Conservation (phyloP, 768 basidiomycete species). For the Boletus eberwhitei region DNA sequence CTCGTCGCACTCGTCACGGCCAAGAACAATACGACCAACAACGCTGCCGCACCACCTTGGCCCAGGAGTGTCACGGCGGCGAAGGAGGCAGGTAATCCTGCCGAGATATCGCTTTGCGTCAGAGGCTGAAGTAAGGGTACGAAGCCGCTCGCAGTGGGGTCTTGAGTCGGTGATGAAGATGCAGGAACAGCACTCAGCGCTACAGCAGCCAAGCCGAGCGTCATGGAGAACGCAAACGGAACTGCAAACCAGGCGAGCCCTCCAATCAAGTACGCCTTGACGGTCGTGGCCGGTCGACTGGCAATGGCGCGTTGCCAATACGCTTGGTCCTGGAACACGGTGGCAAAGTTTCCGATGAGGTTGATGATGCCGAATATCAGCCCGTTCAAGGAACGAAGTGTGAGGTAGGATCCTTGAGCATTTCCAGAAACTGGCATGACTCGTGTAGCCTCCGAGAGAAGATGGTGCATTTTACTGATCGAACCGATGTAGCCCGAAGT, state of each 20-base stretch:
- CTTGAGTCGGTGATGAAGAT: conserved; percentile 22
- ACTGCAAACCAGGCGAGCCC: conserved; percentile 92
- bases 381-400: conserved; percentile 73
- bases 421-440: conserved; percentile 71
- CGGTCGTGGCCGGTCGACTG: conserved; percentile 74
- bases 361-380: conserved; percentile 86
- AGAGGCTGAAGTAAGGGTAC: conserved; percentile 42
- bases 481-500: conserved; percentile 79
- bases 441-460: conserved; percentile 59
- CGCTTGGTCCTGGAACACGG: conserved; percentile 64
- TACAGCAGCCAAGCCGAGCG: conserved; percentile 83
- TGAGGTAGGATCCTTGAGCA: conserved; percentile 80
- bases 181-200: conserved; percentile 56
- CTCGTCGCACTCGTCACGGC: conserved; percentile 83
- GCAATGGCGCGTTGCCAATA: conserved; percentile 96
- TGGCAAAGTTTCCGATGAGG: conserved; percentile 79
- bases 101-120: conserved; percentile 66
- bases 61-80: conserved; percentile 82
- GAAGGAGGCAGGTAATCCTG: conserved; percentile 84
- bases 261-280: conserved; percentile 88
- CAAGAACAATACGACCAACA: conserved; percentile 81
- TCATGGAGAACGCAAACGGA: conserved; percentile 83
- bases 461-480: conserved; percentile 70
- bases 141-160: conserved; percentile 50
- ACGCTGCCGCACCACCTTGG: conserved; percentile 70